phyloP scores from a whole-genome alignment of 2,329 filamentous ascomycete genomes.

The Aureobasidium zeae region DNA sequence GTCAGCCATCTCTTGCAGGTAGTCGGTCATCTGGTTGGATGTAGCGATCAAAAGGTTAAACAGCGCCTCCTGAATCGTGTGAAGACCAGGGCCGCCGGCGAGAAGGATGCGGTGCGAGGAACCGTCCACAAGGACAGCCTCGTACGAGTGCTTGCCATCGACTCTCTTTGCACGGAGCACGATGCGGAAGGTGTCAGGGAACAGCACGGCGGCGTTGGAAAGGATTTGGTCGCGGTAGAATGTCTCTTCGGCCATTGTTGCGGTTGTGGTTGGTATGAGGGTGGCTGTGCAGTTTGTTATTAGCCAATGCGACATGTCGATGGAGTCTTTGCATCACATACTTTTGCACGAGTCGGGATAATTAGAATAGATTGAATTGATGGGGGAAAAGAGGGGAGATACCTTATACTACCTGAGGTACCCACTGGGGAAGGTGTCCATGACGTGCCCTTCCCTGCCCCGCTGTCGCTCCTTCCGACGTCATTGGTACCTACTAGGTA shows the following conservation, averaged over 20 bases:
- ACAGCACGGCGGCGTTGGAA: slow-evolving; percentile 15
- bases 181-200: slow-evolving; percentile 14
- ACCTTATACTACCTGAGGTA: background rate
- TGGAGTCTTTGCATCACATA: too few species aligned
- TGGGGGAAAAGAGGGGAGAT: slow-evolving; percentile 6
- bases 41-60: slow-evolving; percentile 10
- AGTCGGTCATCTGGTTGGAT: slow-evolving; percentile 1
- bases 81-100: slow-evolving; percentile 3
- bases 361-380: background rate
- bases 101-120: slow-evolving; percentile 9
- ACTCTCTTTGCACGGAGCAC: slow-evolving; percentile 3
- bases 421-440: too few species aligned
- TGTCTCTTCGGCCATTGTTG: slow-evolving; percentile 15
- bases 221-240: slow-evolving; percentile 16
- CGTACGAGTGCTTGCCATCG: slow-evolving; percentile 11
- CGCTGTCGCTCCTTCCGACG: too few species aligned
- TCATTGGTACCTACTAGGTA: too few species aligned
- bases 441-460: too few species aligned
- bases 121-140: slow-evolving; percentile 14
- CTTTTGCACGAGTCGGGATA: too few species aligned
- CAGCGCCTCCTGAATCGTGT: slow-evolving; percentile 12
- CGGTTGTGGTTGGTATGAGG: background rate
- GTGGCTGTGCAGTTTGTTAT: background rate
- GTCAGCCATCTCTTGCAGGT: slow-evolving; percentile 3
- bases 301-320: too few species aligned